These are phyloP conservation scores for Collariella sp. DNA, from an alignment of 495 filamentous ascomycete genomes.

Conservation along the genomic window DNA sequence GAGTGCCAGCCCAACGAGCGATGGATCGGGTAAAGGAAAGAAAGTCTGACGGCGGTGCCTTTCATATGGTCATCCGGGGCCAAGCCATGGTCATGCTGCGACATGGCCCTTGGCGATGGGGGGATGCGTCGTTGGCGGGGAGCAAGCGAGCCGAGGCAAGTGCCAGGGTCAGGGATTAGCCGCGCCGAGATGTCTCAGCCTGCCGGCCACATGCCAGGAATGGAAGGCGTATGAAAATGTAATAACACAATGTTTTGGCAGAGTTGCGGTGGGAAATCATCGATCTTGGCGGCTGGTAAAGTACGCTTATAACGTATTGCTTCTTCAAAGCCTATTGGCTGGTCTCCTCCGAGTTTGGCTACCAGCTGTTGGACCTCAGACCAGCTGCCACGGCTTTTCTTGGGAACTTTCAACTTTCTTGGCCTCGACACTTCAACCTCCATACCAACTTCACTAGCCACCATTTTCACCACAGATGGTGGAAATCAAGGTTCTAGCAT, in stretches of 20 bases:
- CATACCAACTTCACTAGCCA: too few relatives aligned
- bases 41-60: background rate
- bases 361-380: too few relatives aligned
- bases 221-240: background rate
- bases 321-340: too few relatives aligned
- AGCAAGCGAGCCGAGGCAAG: conserved; percentile 1
- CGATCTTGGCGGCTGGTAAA: too few relatives aligned
- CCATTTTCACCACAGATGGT: too few relatives aligned
- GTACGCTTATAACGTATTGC: background rate
- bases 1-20: background rate
- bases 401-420: too few relatives aligned
- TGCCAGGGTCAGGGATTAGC: background rate
- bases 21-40: conserved; percentile 3
- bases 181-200: too few relatives aligned
- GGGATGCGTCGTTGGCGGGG: background rate
- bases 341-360: too few relatives aligned
- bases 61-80: background rate
- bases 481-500: too few relatives aligned
- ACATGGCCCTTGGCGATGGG: background rate
- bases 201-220: too few relatives aligned
- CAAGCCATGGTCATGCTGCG: conserved; percentile 4
- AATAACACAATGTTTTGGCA: background rate
- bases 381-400: too few relatives aligned
- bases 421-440: too few relatives aligned
- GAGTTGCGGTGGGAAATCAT: background rate